A percentile compares a stretch with the other conserved stretches of the same genome.
Conservation (phyloP, 2,329 filamentous ascomycete genomes). For the Alternaria ventricosa region DNA sequence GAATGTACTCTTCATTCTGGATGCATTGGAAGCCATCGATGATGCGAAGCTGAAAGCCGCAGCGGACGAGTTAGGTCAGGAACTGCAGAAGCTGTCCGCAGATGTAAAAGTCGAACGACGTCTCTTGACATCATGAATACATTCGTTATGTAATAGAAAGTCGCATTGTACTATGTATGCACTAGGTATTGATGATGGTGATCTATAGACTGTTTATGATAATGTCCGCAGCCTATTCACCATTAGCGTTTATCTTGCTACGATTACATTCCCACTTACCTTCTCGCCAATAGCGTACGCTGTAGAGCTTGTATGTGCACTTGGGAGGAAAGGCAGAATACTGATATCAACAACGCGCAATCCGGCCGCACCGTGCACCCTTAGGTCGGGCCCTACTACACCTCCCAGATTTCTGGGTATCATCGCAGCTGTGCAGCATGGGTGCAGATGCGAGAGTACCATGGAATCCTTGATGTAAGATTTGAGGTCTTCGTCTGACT, state of each 20-base stretch:
- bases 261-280: not conserved
- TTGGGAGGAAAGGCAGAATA: constrained; percentile 4
- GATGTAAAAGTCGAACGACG: constrained; percentile 9
- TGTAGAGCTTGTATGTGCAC: constrained; percentile 4
- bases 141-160: too few relatives aligned
- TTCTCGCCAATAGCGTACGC: constrained; percentile 14
- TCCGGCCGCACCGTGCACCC: not conserved
- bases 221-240: not conserved
- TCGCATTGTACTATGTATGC: not conserved
- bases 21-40: constrained; percentile 26
- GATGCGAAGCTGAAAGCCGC: constrained; percentile 34
- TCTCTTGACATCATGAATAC: not conserved
- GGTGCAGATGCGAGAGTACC: constrained; percentile 8
- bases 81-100: constrained; percentile 22
- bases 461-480: constrained; percentile 2
- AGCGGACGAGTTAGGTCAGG: constrained; percentile 32
- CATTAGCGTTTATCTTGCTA: not conserved
- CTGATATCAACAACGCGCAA: constrained; percentile 11
- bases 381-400: constrained; percentile 3
- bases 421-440: constrained; percentile 15
- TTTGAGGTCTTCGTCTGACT: constrained; percentile 3
- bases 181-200: too few relatives aligned
- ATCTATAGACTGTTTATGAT: not conserved
- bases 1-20: constrained; percentile 46
- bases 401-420: not conserved